Base-by-base conservation (phyloP, 345 rosid species). In the Fremontodendron californicum region DNA sequence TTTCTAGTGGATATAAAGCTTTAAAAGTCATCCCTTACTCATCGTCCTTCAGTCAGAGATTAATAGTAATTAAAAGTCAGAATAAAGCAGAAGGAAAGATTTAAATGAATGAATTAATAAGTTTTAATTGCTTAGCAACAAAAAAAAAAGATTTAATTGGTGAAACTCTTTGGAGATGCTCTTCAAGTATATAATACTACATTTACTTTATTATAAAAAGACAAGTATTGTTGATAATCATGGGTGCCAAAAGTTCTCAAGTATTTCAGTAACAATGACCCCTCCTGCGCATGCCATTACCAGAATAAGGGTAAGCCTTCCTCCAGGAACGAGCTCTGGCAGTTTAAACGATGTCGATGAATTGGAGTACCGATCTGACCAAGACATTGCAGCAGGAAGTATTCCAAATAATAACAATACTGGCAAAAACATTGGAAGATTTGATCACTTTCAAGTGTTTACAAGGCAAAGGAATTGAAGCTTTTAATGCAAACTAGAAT, bases 311-410 rank as follows among this genome's bases (percentile, higher is more conserved):
- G 93, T 87, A 29, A 90, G 15, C 82, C 74, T 89, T 75, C 98
- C 98, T 65, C 97, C 94, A 0, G 97, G 97, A 76, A 90, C 92
- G 70, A 90, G 85, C 78, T 82, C 46, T 0, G 91, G 92, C 8
- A 77, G 48, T 35, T 75, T 84, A 71, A 79, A 13, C 0, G 83
- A 75, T 15, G 85, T 27, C 0, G 89, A 68, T 54, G 96, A 65
- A 67, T 60, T 81, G 13, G 86, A 80, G 82, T 91, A 90, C 80
- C 94, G 80, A 79, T 94, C 97, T n/a, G 92, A 91, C 97, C 97
- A 94, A 54, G 97, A 87, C 98, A 94, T 93, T 49, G 95, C 94
- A 27, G 95, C 97, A 71, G 97, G 98, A 69, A 94, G 85, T 71
- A 94, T 83, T 75, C 97, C 98, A 40, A 94, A 91, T 73, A 93